phyloP scores from a whole-genome alignment of 495 filamentous ascomycete species.

The Echria macrotheca region DNA sequence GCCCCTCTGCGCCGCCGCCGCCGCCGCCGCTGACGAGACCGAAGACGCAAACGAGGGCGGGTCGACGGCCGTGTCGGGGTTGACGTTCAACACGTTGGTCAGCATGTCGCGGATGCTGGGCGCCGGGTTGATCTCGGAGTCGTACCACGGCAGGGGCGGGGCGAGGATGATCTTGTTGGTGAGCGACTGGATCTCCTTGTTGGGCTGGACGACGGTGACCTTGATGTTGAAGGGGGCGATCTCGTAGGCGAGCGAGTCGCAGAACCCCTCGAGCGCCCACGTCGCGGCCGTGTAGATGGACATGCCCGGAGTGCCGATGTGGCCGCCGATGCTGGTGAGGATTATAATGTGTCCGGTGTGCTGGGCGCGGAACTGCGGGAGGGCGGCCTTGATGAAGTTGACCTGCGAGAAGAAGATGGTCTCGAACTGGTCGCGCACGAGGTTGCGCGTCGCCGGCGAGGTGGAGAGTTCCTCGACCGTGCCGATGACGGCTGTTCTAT shows the following conservation, averaged over 20 bases:
- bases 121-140: slow-evolving; percentile 66
- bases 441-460: slow-evolving; percentile 62
- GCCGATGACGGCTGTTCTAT: slow-evolving; percentile 78
- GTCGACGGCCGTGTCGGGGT: slow-evolving; percentile 50
- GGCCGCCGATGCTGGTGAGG: slow-evolving; percentile 81
- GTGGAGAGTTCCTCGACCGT: slow-evolving; percentile 86
- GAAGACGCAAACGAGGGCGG: slow-evolving; percentile 1
- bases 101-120: slow-evolving; percentile 77
- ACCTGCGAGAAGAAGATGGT: slow-evolving; percentile 90
- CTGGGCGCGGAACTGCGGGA: slow-evolving; percentile 74
- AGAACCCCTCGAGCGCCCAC: slow-evolving; percentile 97
- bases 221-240: slow-evolving; percentile 97
- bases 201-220: slow-evolving; percentile 88
- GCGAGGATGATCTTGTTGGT: slow-evolving; percentile 81
- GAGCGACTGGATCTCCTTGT: slow-evolving; percentile 73
- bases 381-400: slow-evolving; percentile 86
- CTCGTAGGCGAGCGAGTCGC: slow-evolving; percentile 93
- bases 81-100: slow-evolving; percentile 58
- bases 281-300: slow-evolving; percentile 86
- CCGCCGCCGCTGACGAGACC: not conserved
- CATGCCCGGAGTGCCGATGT: slow-evolving; percentile 88
- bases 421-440: slow-evolving; percentile 89
- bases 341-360: slow-evolving; percentile 84
- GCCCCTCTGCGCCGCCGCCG: too few relatives aligned
- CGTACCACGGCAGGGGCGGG: slow-evolving; percentile 68